These are phyloP conservation scores for Ziziphus jujuba DNA, from an alignment of 306 rosid genomes.

Conservation along the genomic window DNA sequence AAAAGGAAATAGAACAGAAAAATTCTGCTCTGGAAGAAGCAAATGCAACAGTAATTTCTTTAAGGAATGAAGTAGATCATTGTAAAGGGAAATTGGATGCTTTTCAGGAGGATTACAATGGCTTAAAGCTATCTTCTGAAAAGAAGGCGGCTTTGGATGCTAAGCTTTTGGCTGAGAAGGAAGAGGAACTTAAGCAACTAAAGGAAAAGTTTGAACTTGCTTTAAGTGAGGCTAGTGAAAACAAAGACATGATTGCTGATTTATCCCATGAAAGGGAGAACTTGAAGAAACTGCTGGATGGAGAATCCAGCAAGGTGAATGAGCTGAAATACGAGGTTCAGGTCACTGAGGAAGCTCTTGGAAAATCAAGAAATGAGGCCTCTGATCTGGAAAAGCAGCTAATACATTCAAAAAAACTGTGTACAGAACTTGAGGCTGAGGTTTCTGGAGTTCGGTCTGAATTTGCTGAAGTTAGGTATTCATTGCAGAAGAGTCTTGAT, in stretches of 20 bases:
- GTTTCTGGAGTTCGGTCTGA: constrained; percentile 57
- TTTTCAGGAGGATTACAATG: constrained; percentile 45
- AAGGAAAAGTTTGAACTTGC: constrained; percentile 54
- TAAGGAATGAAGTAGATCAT: constrained; percentile 48
- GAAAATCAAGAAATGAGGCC: constrained; percentile 58
- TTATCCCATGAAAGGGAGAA: constrained; percentile 55
- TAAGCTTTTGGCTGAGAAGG: constrained; percentile 57
- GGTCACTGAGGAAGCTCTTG: constrained; percentile 48
- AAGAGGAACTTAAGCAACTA: constrained; percentile 52
- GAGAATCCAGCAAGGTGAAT: constrained; percentile 42
- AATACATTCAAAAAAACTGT: constrained; percentile 35
- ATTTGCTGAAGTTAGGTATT: constrained; percentile 50
- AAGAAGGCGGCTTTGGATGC: constrained; percentile 61
- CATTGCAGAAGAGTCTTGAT: constrained; percentile 54
- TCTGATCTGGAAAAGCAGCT: constrained; percentile 49
- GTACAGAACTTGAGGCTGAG: constrained; percentile 53
- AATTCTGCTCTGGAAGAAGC: constrained; percentile 50
- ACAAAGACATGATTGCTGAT: constrained; percentile 39
- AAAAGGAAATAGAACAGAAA: constrained; percentile 54
- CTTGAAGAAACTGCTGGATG: constrained; percentile 49
- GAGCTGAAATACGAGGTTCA: constrained; percentile 56
- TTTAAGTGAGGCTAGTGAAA: constrained; percentile 36
- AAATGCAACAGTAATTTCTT: constrained; percentile 44
- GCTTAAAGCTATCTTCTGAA: constrained; percentile 53
- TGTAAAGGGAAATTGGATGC: constrained; percentile 42